Conservation (phyloP, 176 grass and related monocot genomes). For the Carex scoparia region DNA sequence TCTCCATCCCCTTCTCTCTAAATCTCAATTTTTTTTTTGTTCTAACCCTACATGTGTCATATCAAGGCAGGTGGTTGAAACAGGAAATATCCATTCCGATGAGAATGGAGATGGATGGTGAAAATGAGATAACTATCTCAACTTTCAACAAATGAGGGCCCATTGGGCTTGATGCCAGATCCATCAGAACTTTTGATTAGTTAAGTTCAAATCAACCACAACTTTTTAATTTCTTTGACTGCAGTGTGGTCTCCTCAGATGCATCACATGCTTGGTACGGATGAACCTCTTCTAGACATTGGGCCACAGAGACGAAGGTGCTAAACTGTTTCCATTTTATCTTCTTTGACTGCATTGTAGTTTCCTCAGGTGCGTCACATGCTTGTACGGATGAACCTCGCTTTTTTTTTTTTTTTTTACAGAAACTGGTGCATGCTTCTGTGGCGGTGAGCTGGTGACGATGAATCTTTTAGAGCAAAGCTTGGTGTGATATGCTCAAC, state of each 20-base stretch:
- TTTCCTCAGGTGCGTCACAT: not conserved
- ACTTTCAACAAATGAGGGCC: not conserved
- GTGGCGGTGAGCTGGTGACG: too few relatives aligned
- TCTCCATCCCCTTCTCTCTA: too few relatives aligned
- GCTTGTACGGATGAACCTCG: not conserved
- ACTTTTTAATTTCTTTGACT: not conserved
- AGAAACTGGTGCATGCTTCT: too few relatives aligned
- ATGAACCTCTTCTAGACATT: not conserved
- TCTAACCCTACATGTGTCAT: too few relatives aligned
- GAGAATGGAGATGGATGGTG: not conserved
- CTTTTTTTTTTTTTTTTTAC: too few relatives aligned
- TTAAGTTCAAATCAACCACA: not conserved
- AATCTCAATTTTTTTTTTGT: too few relatives aligned
- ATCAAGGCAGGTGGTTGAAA: too few relatives aligned
- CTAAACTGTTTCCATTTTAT: not conserved
- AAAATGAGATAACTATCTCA: not conserved
- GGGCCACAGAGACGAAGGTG: not conserved
- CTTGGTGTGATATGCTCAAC: too few relatives aligned
- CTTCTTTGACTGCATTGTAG: not conserved
- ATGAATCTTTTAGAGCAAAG: too few relatives aligned
- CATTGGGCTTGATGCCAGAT: constrained; percentile 2
- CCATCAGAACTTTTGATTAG: not conserved
- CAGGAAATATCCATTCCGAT: not conserved
- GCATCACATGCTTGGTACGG: constrained; percentile 5
- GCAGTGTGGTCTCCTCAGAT: not conserved